Base-by-base conservation (phyloP, 305 asterid genomes). In the Rubia tinctorum region DNA sequence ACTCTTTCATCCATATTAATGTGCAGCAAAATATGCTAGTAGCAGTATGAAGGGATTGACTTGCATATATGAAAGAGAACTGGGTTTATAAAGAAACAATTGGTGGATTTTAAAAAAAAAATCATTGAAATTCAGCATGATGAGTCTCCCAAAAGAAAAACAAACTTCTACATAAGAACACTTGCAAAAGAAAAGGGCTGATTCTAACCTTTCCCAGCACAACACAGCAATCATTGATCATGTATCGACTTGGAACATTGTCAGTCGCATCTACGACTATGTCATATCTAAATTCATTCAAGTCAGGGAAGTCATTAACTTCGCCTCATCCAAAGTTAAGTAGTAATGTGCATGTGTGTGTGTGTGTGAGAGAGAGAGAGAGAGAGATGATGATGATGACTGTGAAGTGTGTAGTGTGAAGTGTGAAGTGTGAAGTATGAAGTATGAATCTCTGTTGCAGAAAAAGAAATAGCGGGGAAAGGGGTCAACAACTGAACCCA, bases 201-300 rank as follows among this genome's bases (percentile, higher is more conserved):
- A 74, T 56, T 64, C 84, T 80, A 71, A 95, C 99, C 98, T 92
- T 95, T 76, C 95, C 87, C 86, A 92, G 83, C 68, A 89, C 92
- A 64, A 89, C 97, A 58, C 97, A 92, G 82, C 98, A 92, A 82
- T 95, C 99, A 17, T 75, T 92, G 86, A 95, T 95, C 99, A 95
- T 84, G 82, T 95, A 95, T 72, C 98, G 97, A 75, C 97, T 92
- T 61, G 97, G 97, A 73, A 80, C 97, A 78, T 94, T 94, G 74
- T 94, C 99, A 15, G 99, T 94, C 66, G 98, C 98, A 89, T 94
- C 99, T 64, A 94, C 84, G 43, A 91, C 99, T 71, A 91, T 80
- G 71, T 91, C 98, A 81, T 94, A 94, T 87, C 99, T 94, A 79
- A 73, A 78, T 27, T 66, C 43, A 76, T 34, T 42, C 20, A 65